Base-by-base conservation (phyloP, 192 early-diverging fungal species). In the Thoreauomyces humboldtii region DNA sequence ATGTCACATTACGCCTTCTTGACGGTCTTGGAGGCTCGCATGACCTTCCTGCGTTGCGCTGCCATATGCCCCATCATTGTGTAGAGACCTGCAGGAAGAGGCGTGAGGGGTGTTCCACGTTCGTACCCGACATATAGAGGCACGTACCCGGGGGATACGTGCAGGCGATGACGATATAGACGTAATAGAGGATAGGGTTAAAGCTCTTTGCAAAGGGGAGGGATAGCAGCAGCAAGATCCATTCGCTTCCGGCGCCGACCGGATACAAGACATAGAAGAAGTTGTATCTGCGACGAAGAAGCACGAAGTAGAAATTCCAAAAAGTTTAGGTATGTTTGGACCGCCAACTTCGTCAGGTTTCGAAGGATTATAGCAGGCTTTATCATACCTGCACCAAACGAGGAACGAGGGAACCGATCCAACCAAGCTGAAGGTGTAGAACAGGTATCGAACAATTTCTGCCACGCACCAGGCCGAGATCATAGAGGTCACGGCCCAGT, bases 181-280 rank as follows among this genome's bases (percentile, higher is more conserved):
- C 71, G 51, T 74, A 83, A 76, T 83, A 87, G 73, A 90, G 81
- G 17, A 55, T 50, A 7, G 74, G 64, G 47, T 72, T 70, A 60
- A 57, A 24, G n/a, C 7, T 19, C 32, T 64, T n/a, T 21, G 33
- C 67, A 19, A 31, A 32, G 82, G 79, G 57, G 81, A 86, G 17
- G 82, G 92, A 65, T 87, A 73, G 32, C 86, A 80, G 37, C 83
- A 83, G 71, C 67, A 93, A 80, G 52, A 90, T 72, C 43, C 87
- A 76, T 78, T 98, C 96, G 37, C 87, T 87, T 45, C 81, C 77
- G 29, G 93, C 93, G 52, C 96, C 96, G 12, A 88, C 54, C 27
- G 96, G 96, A 72, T 98, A 98, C 31, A 98, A 80, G 24, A 94
- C 75, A 63, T 85, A 92, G 79, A 98, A 98, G 71, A 95, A 91